These are phyloP conservation scores for Jackrogersella minutella DNA, from an alignment of 495 filamentous ascomycete species.

Conservation along the genomic window DNA sequence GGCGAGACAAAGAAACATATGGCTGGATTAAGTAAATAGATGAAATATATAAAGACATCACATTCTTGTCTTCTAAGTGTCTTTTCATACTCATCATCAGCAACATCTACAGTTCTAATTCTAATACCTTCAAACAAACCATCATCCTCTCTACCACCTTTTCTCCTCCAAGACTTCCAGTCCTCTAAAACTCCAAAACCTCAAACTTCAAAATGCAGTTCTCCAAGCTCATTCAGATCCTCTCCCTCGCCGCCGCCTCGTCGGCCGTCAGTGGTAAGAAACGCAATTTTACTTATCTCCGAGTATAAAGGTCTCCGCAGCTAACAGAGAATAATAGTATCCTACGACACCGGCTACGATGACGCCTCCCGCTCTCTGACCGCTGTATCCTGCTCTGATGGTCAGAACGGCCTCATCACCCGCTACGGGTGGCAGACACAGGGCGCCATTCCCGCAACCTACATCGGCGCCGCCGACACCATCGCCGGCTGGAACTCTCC, in stretches of 20 bases:
- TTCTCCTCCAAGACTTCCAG: background rate
- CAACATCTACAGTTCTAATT: constrained; percentile 29
- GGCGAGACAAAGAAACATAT: constrained; percentile 8
- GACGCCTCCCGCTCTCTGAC: constrained; percentile 54
- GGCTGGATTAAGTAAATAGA: constrained; percentile 7
- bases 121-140: constrained; percentile 2
- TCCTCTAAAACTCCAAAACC: constrained; percentile 10
- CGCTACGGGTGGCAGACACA: constrained; percentile 58
- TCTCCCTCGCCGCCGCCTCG: constrained; percentile 33
- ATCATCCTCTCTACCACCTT: no score
- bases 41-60: constrained; percentile 31
- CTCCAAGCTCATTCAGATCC: constrained; percentile 48
- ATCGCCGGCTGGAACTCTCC: constrained; percentile 66
- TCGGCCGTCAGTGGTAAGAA: constrained; percentile 23
- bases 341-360: constrained; percentile 69
- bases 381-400: constrained; percentile 64
- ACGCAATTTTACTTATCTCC: background rate
- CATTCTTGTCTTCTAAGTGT: constrained; percentile 12
- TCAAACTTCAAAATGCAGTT: constrained; percentile 60
- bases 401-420: constrained; percentile 64
- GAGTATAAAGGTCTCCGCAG: background rate
- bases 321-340: constrained; percentile 51
- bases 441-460: constrained; percentile 60
- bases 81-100: constrained; percentile 25
- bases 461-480: constrained; percentile 69